Conservation (phyloP, 129 eudicot genomes). For the Lonicera japonica region DNA sequence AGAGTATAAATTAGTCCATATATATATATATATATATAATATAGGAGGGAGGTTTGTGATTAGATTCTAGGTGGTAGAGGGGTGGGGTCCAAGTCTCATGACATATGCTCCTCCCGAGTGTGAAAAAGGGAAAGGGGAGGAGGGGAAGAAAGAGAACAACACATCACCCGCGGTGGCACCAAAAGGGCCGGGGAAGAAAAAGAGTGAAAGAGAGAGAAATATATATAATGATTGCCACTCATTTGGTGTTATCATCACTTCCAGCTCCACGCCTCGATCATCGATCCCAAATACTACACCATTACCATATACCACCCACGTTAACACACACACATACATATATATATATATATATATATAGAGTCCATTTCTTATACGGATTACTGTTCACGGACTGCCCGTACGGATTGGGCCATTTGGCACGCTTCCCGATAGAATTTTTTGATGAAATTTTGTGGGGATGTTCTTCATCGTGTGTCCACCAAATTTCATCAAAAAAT, state of each 20-base stretch:
- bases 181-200: neutral
- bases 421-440: too few relatives aligned
- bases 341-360: too few relatives aligned
- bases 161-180: neutral
- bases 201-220: neutral
- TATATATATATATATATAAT: too few relatives aligned
- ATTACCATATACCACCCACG: conserved; percentile 1
- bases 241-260: conserved; percentile 35
- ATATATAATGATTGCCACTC: conserved; percentile 35
- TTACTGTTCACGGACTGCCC: too few relatives aligned
- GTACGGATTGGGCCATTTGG: too few relatives aligned
- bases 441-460: too few relatives aligned
- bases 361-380: too few relatives aligned
- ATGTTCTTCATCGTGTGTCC: too few relatives aligned
- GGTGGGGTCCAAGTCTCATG: neutral
- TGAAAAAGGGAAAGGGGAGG: neutral
- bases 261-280: conserved; percentile 32
- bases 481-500: too few relatives aligned
- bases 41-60: too few relatives aligned
- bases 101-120: too few relatives aligned
- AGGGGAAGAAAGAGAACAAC: neutral
- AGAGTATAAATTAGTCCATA: too few relatives aligned
- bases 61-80: neutral
- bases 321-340: neutral
- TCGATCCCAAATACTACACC: conserved; percentile 27